These are phyloP conservation scores for Orychophragmus violaceus DNA, from an alignment of 345 rosid genomes.

Conservation along the genomic window DNA sequence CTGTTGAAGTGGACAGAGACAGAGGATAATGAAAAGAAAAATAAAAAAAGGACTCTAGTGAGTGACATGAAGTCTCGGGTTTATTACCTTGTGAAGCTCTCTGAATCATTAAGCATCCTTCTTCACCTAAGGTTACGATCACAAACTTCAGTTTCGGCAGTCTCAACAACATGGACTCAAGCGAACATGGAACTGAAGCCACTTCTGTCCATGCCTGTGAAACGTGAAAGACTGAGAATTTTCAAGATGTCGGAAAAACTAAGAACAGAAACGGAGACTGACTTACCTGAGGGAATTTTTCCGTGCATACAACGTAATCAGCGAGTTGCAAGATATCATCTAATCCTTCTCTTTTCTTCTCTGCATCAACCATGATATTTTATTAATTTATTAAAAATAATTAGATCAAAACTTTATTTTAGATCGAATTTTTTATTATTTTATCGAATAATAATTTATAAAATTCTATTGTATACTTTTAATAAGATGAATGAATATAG, in stretches of 20 bases:
- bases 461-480: too few species aligned
- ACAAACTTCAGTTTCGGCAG: constrained; percentile 72
- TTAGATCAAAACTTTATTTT: too few species aligned
- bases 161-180: constrained; percentile 65
- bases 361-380: too few species aligned
- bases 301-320: constrained; percentile 67
- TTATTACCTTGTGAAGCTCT: constrained; percentile 56
- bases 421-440: too few species aligned
- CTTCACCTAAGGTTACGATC: constrained; percentile 78
- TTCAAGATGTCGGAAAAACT: not conserved
- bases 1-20: constrained; percentile 20
- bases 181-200: constrained; percentile 63
- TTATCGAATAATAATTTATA: too few species aligned
- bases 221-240: not conserved
- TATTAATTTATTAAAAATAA: too few species aligned
- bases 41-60: not conserved
- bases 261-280: not conserved
- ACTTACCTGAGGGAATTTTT: constrained; percentile 72
- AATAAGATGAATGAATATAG: too few species aligned
- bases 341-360: constrained; percentile 65
- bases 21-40: not conserved
- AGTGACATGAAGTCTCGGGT: not conserved
- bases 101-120: constrained; percentile 84
- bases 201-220: constrained; percentile 75
- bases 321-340: constrained; percentile 66